Base-by-base conservation (phyloP, 164 flowering plant genomes). In the Macadamia tetraphylla region DNA sequence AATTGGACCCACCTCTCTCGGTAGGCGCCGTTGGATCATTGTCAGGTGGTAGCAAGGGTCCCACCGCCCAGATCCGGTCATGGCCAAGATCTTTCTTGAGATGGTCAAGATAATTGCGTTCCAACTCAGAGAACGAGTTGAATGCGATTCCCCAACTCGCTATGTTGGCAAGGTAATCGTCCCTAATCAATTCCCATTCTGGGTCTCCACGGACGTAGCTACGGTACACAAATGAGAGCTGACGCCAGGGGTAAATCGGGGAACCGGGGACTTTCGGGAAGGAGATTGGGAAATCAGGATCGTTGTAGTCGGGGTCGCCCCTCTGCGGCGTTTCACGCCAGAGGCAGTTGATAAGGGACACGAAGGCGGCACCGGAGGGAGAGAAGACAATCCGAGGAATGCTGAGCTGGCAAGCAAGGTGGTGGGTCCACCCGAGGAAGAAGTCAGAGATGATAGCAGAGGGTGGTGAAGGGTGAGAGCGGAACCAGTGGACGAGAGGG, bases 71-170 rank as follows among this genome's bases (percentile, higher is more conserved):
- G 9, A 83, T 81, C 52, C 82, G 64, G 1, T 75, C 67, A 31
- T 84, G 81, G 1, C 84, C 84, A 40, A 74, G 13, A 1, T 63
- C 59, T 12, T 56, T 61, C 63, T 14, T 76, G 44, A 81, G 17
- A 30, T 81, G 75, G 3, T 81, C 79, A 43, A 87, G 18, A 58
- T 85, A 82, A 0, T 11, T 63, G 4, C 55, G 8, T 46, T 89
- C 94, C 73, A 86, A 40, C 31, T 69, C 81, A 9, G n/a, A 15
- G 63, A 76, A 81, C 70, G 86, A 66, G 71, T 82, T 85, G 52
- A 83, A 14, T 3, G 81, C 72, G 40, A 67, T 35, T 11, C 85
- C 84, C 79, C 84, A 80, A 51, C 87, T 76, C 51, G 62, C 65
- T 5, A 62, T 8, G 44, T 81, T 68, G 1, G 40, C 81, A 5